phyloP scores from a whole-genome alignment of 306 rosid species.

The Cucurbita argyrosperma region DNA sequence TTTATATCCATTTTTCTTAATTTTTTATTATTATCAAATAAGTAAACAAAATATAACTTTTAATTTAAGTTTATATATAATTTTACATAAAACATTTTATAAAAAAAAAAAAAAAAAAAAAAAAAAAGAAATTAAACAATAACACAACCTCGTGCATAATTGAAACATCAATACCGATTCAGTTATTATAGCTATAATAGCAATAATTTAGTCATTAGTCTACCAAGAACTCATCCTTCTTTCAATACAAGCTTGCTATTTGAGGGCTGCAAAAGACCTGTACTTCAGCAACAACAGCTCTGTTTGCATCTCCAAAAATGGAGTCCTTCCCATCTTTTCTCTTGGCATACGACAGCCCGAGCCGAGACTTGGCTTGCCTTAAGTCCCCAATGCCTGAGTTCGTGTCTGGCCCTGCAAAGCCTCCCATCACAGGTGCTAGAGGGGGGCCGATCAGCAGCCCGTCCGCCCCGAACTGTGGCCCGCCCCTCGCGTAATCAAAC shows the following conservation, averaged over 20 bases:
- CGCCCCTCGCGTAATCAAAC: slow-evolving; percentile 41
- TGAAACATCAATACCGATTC: too few relatives aligned
- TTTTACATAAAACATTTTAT: too few relatives aligned
- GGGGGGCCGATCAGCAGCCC: slow-evolving; percentile 67
- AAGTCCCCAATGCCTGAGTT: slow-evolving; percentile 52
- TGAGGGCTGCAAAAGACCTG: slow-evolving; percentile 74
- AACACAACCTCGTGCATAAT: too few relatives aligned
- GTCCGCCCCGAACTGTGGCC: slow-evolving; percentile 79
- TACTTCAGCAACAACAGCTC: slow-evolving; percentile 56
- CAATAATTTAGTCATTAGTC: too few relatives aligned
- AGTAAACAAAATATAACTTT: too few relatives aligned
- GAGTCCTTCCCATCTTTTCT: slow-evolving; percentile 78
- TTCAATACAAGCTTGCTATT: slow-evolving; percentile 80
- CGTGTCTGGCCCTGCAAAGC: slow-evolving; percentile 40
- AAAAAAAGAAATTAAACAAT: too few relatives aligned
- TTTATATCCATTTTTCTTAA: too few relatives aligned
- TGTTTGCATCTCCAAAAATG: slow-evolving; percentile 61
- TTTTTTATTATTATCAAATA: too few relatives aligned
- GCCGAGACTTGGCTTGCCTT: slow-evolving; percentile 72
- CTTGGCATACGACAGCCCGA: slow-evolving; percentile 81
- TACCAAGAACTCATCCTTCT: background rate
- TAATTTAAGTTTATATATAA: too few relatives aligned
- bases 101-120: too few relatives aligned
- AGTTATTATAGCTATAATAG: too few relatives aligned
- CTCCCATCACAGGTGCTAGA: slow-evolving; percentile 36